These are phyloP conservation scores for Monosporascus sp. DNA, from an alignment of 2,329 filamentous ascomycete species.

Conservation along the genomic window DNA sequence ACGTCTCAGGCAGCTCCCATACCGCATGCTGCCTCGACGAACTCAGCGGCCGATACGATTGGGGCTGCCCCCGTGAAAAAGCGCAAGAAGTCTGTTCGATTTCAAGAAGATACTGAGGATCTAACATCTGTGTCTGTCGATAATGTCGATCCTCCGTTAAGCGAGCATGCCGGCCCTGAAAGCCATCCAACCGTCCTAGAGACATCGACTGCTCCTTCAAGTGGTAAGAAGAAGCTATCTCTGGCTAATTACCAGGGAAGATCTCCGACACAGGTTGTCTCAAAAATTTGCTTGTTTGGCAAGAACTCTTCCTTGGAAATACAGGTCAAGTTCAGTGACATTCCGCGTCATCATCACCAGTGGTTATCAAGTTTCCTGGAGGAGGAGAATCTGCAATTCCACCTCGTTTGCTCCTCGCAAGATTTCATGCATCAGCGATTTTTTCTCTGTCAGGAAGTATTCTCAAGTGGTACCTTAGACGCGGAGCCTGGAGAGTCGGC, in stretches of 20 bases:
- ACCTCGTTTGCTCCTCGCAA: slow-evolving; percentile 15
- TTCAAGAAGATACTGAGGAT: slow-evolving; percentile 19
- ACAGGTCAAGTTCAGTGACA: slow-evolving; percentile 16
- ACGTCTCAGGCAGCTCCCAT: slow-evolving; percentile 2
- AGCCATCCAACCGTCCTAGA: slow-evolving; percentile 2
- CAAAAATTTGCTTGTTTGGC: slow-evolving; percentile 20
- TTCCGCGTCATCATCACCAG: slow-evolving; percentile 14
- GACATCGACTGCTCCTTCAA: not conserved
- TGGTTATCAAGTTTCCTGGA: slow-evolving; percentile 21
- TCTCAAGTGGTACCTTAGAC: slow-evolving; percentile 17
- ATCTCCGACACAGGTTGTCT: slow-evolving; percentile 16
- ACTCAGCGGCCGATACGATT: slow-evolving; percentile 3
- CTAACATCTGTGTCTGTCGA: slow-evolving; percentile 1
- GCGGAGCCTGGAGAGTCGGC: slow-evolving; percentile 7
- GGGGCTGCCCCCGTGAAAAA: slow-evolving; percentile 13
- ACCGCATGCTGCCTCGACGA: slow-evolving; percentile 5
- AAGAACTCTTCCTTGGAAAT: slow-evolving; percentile 12
- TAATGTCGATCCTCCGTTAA: slow-evolving; percentile 10
- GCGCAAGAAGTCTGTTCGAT: slow-evolving; percentile 33
- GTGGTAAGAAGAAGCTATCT: slow-evolving; percentile 13
- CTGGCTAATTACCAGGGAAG: slow-evolving; percentile 20
- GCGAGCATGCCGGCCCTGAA: slow-evolving; percentile 18
- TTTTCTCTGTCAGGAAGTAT: slow-evolving; percentile 9
- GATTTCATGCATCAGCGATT: slow-evolving; percentile 15
- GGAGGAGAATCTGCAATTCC: slow-evolving; percentile 16